These are phyloP conservation scores for Lactarius sp. DNA, from an alignment of 768 basidiomycete species.

Conservation along the genomic window DNA sequence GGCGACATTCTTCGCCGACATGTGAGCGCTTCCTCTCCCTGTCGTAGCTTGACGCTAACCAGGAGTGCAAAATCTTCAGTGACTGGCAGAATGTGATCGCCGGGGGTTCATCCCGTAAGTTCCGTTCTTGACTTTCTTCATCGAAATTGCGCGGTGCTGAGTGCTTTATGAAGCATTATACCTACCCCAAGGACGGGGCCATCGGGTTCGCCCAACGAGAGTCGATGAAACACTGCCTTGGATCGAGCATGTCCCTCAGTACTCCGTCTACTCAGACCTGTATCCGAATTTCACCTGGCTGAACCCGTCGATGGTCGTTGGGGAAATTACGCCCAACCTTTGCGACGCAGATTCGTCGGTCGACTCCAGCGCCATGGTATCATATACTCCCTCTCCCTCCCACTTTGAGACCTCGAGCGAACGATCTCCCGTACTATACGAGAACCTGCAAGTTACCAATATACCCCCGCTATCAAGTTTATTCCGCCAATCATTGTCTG, in stretches of 20 bases:
- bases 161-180: not conserved
- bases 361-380: not conserved
- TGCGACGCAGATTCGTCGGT: not conserved
- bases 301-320: conserved; percentile 6
- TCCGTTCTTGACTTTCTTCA: not conserved
- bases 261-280: not conserved
- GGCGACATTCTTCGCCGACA: conserved; percentile 14
- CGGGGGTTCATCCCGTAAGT: not conserved
- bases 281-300: conserved; percentile 16
- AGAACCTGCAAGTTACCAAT: not conserved
- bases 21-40: not conserved
- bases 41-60: not conserved
- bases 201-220: not conserved
- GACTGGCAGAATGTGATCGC: conserved; percentile 9
- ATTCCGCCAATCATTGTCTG: not conserved
- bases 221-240: not conserved
- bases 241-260: not conserved
- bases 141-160: not conserved
- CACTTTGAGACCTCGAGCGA: not conserved
- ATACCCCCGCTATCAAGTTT: conserved; percentile 1
- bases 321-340: not conserved
- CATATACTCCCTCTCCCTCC: conserved; percentile 1
- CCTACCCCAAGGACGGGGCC: not conserved
- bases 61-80: not conserved
- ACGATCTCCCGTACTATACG: not conserved